A percentile compares a stretch with the other conserved stretches of the same genome.
Conservation (phyloP, 2,329 filamentous ascomycete species). For the Xylaria sp. region DNA sequence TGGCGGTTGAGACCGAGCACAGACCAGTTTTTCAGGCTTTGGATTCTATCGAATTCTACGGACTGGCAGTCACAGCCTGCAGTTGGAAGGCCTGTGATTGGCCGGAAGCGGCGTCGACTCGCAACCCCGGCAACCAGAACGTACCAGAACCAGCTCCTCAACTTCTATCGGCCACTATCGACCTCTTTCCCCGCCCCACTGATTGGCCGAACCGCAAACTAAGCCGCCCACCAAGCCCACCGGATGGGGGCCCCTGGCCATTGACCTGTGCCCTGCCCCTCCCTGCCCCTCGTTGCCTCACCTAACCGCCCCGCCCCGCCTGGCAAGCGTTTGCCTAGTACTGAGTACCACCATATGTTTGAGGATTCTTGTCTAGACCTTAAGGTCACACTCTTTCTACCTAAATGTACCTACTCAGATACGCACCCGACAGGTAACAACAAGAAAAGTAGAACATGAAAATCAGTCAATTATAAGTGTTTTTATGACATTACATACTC, state of each 20-base stretch:
- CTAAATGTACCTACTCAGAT: background rate
- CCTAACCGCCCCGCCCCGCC: conserved; percentile 6
- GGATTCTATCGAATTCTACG: conserved; percentile 52
- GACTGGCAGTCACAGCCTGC: conserved; percentile 41
- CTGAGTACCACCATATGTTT: too few species aligned
- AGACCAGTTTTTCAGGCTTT: conserved; percentile 42
- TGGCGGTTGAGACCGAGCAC: conserved; percentile 39
- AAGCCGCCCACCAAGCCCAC: conserved; percentile 25
- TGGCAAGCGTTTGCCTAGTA: too few species aligned
- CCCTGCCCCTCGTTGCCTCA: conserved; percentile 34
- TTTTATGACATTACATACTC: too few species aligned
- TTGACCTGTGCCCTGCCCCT: conserved; percentile 20
- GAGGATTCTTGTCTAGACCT: too few species aligned
- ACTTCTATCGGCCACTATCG: conserved; percentile 31
- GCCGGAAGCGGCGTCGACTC: conserved; percentile 22
- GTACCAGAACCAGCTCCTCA: conserved; percentile 35
- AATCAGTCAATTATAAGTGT: too few species aligned
- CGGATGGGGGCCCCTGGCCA: conserved; percentile 12
- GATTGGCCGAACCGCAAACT: conserved; percentile 46
- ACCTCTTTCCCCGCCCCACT: conserved; percentile 33
- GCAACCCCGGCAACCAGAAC: conserved; percentile 42
- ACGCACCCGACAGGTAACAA: too few species aligned
- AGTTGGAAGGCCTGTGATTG: conserved; percentile 41
- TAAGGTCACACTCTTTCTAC: background rate
- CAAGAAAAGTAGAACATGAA: too few species aligned